Evolutionary conservation across 1,284 basidiomycete genomes (phyloP), one percentile per base, ranked within the genome.

Genomic region (Ustilago bromivora): DNA sequence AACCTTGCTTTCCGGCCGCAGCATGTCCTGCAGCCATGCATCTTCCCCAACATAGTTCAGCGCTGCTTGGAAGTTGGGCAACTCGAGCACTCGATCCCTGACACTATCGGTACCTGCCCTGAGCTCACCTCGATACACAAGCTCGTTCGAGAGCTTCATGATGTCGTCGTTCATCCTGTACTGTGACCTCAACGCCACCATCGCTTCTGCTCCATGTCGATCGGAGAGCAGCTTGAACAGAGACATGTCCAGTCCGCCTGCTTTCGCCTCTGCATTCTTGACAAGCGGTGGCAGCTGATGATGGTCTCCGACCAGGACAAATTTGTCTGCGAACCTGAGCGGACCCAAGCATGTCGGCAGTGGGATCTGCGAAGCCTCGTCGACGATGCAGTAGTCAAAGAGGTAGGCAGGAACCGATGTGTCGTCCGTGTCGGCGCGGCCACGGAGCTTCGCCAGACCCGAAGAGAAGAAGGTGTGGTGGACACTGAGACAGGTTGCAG

Each of bases 121-220:
- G 56, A 99, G 88, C 23, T 92, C 89, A 61, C 93, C 90, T 17
- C 90, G 88, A 83, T 99, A 99, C 17, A 98, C 92, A 40, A 99
- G 90, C 64, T 89, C 89, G 85, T 99, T 99, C 5, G 94, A 95
- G 12, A 99, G 88, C 9, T 90, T 85, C 96, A 98, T 99, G 84
- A 99, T 98, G 69, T 97, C 95, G 65, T 90, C 90, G 86, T 96
- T 98, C 96, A 99, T 99, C 61, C 97, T 90, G 85, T 99, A 99
- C 85, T 99, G 96, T 60, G 92, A 89, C 0, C 90, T 90, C 36
- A 99, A 89, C 76, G 95, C 92, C 19, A 93, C 90, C 49, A 98
- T 92, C 1, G 94, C 91, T 23, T 91, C 87, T 0, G 94, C 94
- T 0, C 63, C 66, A 82, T 98, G 94, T 0, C 92, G 91, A 53